phyloP scores from a whole-genome alignment of 352 stramenopile species.

The Phytopythium sindhum region DNA sequence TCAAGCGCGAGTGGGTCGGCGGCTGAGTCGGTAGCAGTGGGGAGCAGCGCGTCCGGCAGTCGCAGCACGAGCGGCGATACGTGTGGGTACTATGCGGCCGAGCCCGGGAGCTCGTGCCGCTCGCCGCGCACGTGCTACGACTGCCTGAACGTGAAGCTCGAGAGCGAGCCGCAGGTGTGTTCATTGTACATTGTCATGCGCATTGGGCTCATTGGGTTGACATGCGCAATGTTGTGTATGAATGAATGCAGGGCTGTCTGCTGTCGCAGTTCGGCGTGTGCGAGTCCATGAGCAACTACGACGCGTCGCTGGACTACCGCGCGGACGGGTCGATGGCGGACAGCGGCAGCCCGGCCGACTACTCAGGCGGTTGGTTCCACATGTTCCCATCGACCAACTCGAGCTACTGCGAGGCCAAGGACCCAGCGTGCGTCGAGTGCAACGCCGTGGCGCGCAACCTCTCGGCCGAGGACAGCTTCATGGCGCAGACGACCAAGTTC shows the following conservation, averaged over 20 bases:
- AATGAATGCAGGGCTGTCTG: conserved; percentile 27
- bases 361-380: conserved; percentile 38
- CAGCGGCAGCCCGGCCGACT: conserved; percentile 35
- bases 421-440: conserved; percentile 40
- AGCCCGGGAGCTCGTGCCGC: conserved; percentile 28
- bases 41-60: too few species aligned
- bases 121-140: conserved; percentile 51
- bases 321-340: conserved; percentile 28
- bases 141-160: conserved; percentile 45
- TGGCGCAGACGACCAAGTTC: conserved; percentile 49
- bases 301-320: conserved; percentile 33
- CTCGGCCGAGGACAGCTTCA: conserved; percentile 28
- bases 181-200: background rate
- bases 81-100: conserved; percentile 45
- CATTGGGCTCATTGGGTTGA: background rate
- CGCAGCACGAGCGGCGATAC: conserved; percentile 21
- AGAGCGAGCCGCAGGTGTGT: conserved; percentile 22
- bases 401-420: conserved; percentile 44
- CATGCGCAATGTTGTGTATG: background rate
- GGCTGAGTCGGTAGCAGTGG: background rate
- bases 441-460: conserved; percentile 35
- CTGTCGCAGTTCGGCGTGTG: conserved; percentile 41
- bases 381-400: conserved; percentile 41
- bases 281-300: conserved; percentile 45
- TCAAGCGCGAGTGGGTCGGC: background rate